Conservation (phyloP, 352 stramenopile species). For the Phytophthora constricta region DNA sequence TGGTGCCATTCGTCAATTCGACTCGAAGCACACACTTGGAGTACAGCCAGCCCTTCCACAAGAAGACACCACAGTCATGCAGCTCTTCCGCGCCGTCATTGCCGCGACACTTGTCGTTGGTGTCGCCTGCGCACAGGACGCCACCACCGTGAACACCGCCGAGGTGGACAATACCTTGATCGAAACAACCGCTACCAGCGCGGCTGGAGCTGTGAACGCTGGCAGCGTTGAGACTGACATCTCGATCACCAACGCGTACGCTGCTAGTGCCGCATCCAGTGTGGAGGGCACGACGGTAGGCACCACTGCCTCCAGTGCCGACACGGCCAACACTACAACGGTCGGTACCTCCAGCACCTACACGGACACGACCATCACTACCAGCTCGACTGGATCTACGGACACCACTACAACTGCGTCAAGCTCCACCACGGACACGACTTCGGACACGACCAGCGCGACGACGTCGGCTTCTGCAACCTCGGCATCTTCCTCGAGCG, state of each 20-base stretch:
- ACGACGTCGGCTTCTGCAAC: conserved; percentile 13
- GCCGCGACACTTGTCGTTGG: neutral
- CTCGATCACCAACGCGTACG: conserved; percentile 1
- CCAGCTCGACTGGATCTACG: conserved; percentile 20
- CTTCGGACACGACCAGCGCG: conserved; percentile 11
- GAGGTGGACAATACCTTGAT: neutral
- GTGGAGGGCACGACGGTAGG: conserved; percentile 38
- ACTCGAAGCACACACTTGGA: conserved; percentile 1
- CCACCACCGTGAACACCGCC: neutral
- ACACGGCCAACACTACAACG: conserved; percentile 20
- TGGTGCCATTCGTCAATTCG: neutral
- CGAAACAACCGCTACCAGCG: neutral
- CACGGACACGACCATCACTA: conserved; percentile 28
- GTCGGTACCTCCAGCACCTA: conserved; percentile 21
- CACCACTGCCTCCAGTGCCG: conserved; percentile 36
- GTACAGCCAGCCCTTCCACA: neutral
- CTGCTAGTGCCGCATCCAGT: conserved; percentile 16
- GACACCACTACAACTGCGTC: conserved; percentile 16
- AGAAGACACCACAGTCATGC: neutral
- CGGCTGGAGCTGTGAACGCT: neutral
- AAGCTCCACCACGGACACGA: conserved; percentile 19
- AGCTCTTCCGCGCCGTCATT: neutral
- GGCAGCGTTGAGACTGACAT: conserved; percentile 15
- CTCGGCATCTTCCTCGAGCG: conserved; percentile 22
- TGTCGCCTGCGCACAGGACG: neutral